phyloP scores from a whole-genome alignment of 768 basidiomycete genomes.

The Lentinula boryana region DNA sequence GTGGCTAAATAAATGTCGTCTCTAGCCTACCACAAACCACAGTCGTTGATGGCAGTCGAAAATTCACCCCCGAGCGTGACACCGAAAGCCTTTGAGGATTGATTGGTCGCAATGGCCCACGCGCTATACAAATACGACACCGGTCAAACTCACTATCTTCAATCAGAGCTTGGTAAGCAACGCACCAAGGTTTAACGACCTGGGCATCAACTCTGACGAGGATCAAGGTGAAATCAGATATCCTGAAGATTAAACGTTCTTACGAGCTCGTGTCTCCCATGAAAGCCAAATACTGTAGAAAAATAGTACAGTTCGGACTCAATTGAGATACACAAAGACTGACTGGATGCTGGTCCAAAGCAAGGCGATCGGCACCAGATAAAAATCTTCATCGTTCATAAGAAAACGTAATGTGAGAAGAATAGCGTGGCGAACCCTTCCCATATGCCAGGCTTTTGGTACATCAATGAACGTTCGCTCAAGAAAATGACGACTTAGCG shows the following conservation, averaged over 20 bases:
- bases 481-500: constrained; percentile 15
- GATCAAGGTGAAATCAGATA: not conserved
- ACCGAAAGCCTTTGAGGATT: constrained; percentile 69
- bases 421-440: constrained; percentile 27
- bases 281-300: constrained; percentile 38
- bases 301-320: constrained; percentile 32
- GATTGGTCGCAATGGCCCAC: constrained; percentile 46
- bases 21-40: constrained; percentile 49
- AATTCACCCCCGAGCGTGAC: constrained; percentile 82
- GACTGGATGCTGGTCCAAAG: constrained; percentile 77
- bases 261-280: constrained; percentile 33
- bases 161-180: not conserved
- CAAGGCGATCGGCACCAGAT: constrained; percentile 67
- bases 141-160: constrained; percentile 7
- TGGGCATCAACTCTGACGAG: constrained; percentile 29
- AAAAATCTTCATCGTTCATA: constrained; percentile 48
- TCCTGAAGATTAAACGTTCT: constrained; percentile 13
- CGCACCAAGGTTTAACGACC: constrained; percentile 39
- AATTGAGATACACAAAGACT: constrained; percentile 21
- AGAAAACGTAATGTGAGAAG: constrained; percentile 3
- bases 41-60: constrained; percentile 73
- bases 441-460: constrained; percentile 33
- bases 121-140: constrained; percentile 20
- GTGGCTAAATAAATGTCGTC: not conserved
- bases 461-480: constrained; percentile 5